Evolutionary conservation across 495 filamentous ascomycete genomes (phyloP).

Genomic region (Penicillium crystallinum): DNA sequence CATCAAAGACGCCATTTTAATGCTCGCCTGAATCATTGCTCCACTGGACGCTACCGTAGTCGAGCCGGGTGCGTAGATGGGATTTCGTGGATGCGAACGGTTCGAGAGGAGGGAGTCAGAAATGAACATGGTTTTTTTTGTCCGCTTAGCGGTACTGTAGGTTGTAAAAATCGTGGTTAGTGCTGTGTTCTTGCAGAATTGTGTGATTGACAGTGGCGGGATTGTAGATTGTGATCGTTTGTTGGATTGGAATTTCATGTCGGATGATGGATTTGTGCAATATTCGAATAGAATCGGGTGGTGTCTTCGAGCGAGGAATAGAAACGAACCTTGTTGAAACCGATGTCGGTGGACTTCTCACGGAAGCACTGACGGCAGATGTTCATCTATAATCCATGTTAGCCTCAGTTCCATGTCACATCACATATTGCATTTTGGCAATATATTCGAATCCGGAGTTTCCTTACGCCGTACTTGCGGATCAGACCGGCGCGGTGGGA

Average conservation of each 20-base stretch:
- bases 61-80: constrained; percentile 18
- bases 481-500: constrained; percentile 91
- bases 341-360: constrained; percentile 93
- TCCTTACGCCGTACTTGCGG: constrained; percentile 95
- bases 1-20: constrained; percentile 11
- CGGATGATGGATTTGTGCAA: not conserved
- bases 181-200: not conserved
- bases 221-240: not conserved
- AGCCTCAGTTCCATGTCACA: constrained; percentile 7
- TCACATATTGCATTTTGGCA: not conserved
- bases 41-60: constrained; percentile 16
- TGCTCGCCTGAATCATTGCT: constrained; percentile 16
- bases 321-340: constrained; percentile 81
- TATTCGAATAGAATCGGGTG: not conserved
- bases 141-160: constrained; percentile 51
- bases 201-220: not conserved
- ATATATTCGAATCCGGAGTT: constrained; percentile 1
- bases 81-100: constrained; percentile 35
- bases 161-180: constrained; percentile 8
- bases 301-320: not conserved
- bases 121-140: constrained; percentile 27
- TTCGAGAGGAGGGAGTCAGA: constrained; percentile 29
- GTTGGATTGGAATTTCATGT: not conserved
- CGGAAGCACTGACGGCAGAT: constrained; percentile 99
- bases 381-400: constrained; percentile 56